phyloP scores from a whole-genome alignment of 2,329 filamentous ascomycete genomes.

The Didymella keratinophila region DNA sequence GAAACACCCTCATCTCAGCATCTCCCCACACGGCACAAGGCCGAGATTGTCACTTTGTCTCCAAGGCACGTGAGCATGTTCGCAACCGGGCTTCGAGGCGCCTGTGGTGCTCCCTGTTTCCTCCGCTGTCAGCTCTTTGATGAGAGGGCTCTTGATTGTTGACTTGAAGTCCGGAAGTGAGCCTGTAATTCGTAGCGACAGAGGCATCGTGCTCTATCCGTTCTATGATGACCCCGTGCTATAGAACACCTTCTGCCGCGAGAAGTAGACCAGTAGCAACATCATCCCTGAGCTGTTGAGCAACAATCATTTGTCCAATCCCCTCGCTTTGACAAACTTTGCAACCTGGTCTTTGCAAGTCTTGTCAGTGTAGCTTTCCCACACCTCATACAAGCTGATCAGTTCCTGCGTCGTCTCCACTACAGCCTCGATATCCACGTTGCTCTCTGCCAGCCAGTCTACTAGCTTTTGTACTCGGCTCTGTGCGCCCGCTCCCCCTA shows the following conservation, averaged over 20 bases:
- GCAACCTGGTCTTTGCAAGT: conserved; percentile 69
- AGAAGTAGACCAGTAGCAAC: not conserved
- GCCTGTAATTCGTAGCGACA: not conserved
- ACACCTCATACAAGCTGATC: conserved; percentile 84
- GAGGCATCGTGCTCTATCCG: not conserved
- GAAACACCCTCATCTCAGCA: conserved; percentile 35
- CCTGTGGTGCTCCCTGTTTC: conserved; percentile 24
- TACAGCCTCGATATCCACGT: conserved; percentile 82
- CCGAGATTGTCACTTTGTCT: conserved; percentile 2
- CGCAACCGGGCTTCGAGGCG: conserved; percentile 12
- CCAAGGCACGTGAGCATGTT: conserved; percentile 17
- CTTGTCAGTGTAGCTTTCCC: conserved; percentile 72
- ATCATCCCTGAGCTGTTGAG: not conserved
- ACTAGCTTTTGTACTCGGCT: conserved; percentile 73
- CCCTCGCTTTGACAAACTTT: conserved; percentile 68
- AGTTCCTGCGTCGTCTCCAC: conserved; percentile 92
- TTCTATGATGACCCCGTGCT: not conserved
- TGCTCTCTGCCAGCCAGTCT: conserved; percentile 85
- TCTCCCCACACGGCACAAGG: conserved; percentile 26
- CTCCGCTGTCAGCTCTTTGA: conserved; percentile 29
- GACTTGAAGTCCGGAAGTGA: not conserved
- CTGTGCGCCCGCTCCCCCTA: conserved; percentile 37
- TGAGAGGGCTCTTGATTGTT: not conserved
- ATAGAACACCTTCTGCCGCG: not conserved
- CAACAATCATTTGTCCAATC: conserved; percentile 60